These are phyloP conservation scores for Lactuca sativa DNA, from an alignment of 129 eudicot genomes.

Conservation along the genomic window DNA sequence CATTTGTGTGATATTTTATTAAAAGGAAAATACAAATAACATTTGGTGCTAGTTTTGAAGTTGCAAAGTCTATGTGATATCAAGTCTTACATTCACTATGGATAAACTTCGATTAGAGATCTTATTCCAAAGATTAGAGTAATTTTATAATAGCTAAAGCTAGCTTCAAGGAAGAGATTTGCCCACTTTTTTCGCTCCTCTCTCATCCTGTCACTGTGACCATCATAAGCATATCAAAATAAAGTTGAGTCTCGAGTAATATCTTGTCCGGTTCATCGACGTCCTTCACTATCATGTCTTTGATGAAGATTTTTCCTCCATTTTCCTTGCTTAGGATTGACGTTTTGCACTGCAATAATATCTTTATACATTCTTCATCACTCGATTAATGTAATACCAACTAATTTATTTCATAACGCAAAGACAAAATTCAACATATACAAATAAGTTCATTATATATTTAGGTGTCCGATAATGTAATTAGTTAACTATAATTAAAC, in stretches of 20 bases:
- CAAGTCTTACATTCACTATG: neutral
- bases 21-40: no score
- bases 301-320: slow-evolving; percentile 22
- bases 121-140: slow-evolving; percentile 24
- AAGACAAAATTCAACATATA: neutral
- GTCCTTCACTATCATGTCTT: neutral
- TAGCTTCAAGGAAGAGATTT: slow-evolving; percentile 30
- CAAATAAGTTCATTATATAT: no score
- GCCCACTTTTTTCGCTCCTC: slow-evolving; percentile 41
- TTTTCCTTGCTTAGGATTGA: slow-evolving; percentile 18
- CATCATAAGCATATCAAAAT: slow-evolving; percentile 33
- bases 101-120: slow-evolving; percentile 40
- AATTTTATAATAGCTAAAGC: slow-evolving; percentile 32
- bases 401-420: slow-evolving; percentile 3
- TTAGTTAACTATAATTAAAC: no score
- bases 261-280: neutral
- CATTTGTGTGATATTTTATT: no score
- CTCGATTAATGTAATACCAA: slow-evolving; percentile 28
- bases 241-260: slow-evolving; percentile 15
- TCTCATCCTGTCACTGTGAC: slow-evolving; percentile 28
- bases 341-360: slow-evolving; percentile 15
- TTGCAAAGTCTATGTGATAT: no score
- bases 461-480: no score
- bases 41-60: no score
- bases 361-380: slow-evolving; percentile 17